Evolutionary conservation across 768 basidiomycete genomes (phyloP), one percentile per base, ranked within the genome.

Genomic region (Xerocomellus chrysenteron): DNA sequence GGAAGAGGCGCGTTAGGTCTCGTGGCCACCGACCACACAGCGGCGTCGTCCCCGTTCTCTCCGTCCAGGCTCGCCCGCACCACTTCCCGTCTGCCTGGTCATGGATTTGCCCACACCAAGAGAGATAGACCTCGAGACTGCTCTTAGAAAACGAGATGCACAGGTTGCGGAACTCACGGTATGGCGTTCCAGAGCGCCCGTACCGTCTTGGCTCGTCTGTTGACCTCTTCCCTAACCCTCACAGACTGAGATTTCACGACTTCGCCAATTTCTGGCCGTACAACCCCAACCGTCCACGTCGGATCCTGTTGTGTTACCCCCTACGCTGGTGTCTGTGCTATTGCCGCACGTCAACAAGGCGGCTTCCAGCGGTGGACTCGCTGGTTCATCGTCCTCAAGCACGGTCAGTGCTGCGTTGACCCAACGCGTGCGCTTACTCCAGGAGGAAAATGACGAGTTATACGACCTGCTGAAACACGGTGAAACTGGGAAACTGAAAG

Each of bases 401-500:
- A 87, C 87, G 2, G 86, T 89, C 33, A 74, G 82, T 39, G 77
- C 84, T n/a, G 91, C 91, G 0, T 78, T 94, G 55, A 87, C 83
- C 0, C 90, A 92, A 65, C 79, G 89, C 46, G 81, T 83, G 28
- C 82, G 83, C 47, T 71, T 86, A 17, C 75, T 94, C 11, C 92
- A 94, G 68, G 87, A 92, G 54, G 92, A 94, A 71, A 94, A 94
- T 57, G 90, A 94, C 61, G 92, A 94, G 60, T 70, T 94, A 17
- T 94, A 93, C 68, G 82, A 85, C 47, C 73, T 93, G 11, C 73
- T 94, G 53, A 87, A 83, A 68, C 76, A 76, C 26, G 82, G 87
- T 40, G 91, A 94, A 72, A 88, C 88, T 0, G 91, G 90, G 5
- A 85, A 82, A 67, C 68, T 94, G 59, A 91, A 91, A 68, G 92